Evolutionary conservation across 1,139 yeast species (phyloP).

Genomic region (Scheffersomyces stambukii): DNA sequence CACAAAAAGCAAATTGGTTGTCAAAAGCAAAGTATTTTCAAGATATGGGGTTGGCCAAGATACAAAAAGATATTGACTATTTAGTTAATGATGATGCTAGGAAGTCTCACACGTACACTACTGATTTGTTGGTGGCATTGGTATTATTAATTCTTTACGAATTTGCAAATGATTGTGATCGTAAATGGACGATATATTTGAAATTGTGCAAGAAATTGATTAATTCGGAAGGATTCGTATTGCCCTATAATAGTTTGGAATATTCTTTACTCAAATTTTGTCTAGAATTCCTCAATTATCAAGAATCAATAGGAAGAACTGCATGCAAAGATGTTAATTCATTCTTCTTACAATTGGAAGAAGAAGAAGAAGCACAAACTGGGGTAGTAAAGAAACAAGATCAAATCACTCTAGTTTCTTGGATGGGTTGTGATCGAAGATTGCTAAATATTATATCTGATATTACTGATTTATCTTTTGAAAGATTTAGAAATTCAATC

Average conservation of each 20-base stretch:
- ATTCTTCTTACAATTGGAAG: conserved; percentile 16
- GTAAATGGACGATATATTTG: conserved; percentile 22
- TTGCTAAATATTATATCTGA: conserved; percentile 26
- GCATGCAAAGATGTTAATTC: conserved; percentile 28
- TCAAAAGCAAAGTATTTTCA: conserved; percentile 16
- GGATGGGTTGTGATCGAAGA: conserved; percentile 29
- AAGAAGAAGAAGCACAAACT: conserved; percentile 11
- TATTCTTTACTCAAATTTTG: conserved; percentile 19
- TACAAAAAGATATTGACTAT: conserved; percentile 9
- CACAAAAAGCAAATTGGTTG: conserved; percentile 15
- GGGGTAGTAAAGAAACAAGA: conserved; percentile 2
- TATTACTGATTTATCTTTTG: conserved; percentile 32
- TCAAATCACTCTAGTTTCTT: conserved; percentile 11
- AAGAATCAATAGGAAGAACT: conserved; percentile 30
- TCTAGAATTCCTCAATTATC: conserved; percentile 26
- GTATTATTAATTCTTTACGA: conserved; percentile 24
- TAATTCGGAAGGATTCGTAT: conserved; percentile 14
- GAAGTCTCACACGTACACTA: conserved; percentile 6
- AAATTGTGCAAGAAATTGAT: conserved; percentile 18
- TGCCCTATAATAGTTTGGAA: conserved; percentile 15
- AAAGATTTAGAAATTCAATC: conserved; percentile 16
- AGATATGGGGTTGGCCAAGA: conserved; percentile 13
- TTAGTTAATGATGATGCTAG: conserved; percentile 6
- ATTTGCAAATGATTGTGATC: conserved; percentile 25
- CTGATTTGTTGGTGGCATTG: conserved; percentile 20